Conservation (phyloP, 352 stramenopile species). For the Peronospora destructor region DNA sequence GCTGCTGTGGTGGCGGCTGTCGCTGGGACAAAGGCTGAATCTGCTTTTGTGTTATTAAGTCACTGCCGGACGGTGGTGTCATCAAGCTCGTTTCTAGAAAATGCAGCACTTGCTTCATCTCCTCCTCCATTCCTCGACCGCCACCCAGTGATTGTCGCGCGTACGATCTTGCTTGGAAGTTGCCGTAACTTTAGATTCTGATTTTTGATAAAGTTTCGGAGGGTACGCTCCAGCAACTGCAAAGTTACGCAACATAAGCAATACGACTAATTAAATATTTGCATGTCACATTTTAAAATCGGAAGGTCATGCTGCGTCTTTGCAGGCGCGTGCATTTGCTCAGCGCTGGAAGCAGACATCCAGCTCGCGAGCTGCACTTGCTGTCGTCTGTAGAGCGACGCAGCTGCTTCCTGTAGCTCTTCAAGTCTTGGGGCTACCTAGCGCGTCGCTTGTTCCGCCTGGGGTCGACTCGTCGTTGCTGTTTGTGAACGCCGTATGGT, state of each 20-base stretch:
- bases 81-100: conserved; percentile 52
- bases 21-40: conserved; percentile 7
- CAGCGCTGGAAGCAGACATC: not conserved
- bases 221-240: too few species aligned
- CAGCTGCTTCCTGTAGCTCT: conserved; percentile 62
- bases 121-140: conserved; percentile 28
- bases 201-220: too few species aligned
- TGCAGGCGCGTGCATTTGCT: too few species aligned
- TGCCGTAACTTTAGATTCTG: too few species aligned
- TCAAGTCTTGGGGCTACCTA: conserved; percentile 51
- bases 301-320: conserved; percentile 13
- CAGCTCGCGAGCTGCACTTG: conserved; percentile 33
- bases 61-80: conserved; percentile 30
- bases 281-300: not conserved
- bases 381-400: conserved; percentile 41
- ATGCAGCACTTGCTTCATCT: conserved; percentile 64
- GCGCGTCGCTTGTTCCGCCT: conserved; percentile 63
- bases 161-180: not conserved
- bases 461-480: conserved; percentile 91
- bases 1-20: conserved; percentile 7
- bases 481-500: conserved; percentile 98
- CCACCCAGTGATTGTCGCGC: conserved; percentile 13
- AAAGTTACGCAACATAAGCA: not conserved
- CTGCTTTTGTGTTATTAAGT: conserved; percentile 20
- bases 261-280: not conserved